Evolutionary conservation across 108 stramenopile genomes (phyloP).

Genomic region (Epipyxis sp.): DNA sequence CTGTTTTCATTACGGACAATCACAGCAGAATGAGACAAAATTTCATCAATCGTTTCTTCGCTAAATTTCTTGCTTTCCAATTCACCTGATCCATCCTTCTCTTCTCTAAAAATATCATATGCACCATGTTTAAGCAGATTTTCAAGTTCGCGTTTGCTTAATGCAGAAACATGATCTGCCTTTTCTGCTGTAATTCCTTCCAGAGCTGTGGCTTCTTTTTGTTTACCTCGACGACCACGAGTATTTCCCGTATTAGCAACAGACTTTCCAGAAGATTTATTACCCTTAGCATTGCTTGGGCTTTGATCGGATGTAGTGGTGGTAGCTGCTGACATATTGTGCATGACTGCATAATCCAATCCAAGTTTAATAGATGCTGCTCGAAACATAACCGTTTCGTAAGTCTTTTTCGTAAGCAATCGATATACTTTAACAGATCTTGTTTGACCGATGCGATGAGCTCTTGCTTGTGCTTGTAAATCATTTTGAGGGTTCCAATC

Average conservation of each 20-base stretch:
- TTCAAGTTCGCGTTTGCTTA: constrained; percentile 26
- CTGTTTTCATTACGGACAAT: constrained; percentile 12
- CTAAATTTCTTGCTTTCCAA: background rate
- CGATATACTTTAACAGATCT: constrained; percentile 33
- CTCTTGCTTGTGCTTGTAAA: constrained; percentile 45
- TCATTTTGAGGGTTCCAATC: constrained; percentile 63
- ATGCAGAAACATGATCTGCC: background rate
- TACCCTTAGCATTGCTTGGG: background rate
- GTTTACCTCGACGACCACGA: background rate
- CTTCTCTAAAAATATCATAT: constrained; percentile 37
- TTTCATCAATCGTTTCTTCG: constrained; percentile 19
- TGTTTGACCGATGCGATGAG: constrained; percentile 41
- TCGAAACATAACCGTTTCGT: constrained; percentile 37
- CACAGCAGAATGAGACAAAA: constrained; percentile 11
- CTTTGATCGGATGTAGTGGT: no score
- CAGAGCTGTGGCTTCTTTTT: background rate
- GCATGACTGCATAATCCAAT: constrained; percentile 37
- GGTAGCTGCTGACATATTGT: constrained; percentile 35
- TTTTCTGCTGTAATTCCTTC: background rate
- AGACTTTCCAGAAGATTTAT: constrained; percentile 4
- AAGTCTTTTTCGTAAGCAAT: constrained; percentile 32
- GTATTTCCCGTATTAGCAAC: background rate
- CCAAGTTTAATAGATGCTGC: constrained; percentile 36
- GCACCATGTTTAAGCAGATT: constrained; percentile 36
- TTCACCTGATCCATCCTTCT: background rate